phyloP scores from a whole-genome alignment of 2,329 filamentous ascomycete genomes.

The Epichloe glyceriae region DNA sequence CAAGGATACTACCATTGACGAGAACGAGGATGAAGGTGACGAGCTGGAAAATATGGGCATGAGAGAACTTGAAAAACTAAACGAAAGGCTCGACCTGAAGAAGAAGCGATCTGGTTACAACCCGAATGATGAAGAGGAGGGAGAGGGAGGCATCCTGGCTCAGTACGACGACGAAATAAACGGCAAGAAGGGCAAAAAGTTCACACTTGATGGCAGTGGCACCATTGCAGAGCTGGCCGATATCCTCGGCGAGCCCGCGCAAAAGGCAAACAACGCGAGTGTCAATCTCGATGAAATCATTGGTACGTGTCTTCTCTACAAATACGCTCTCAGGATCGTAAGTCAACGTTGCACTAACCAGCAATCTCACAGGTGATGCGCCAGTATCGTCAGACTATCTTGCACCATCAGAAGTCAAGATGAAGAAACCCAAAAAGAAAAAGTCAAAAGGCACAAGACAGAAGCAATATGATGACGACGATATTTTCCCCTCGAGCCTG shows the following conservation, averaged over 20 bases:
- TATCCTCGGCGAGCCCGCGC: slow-evolving; percentile 36
- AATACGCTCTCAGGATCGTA: not conserved
- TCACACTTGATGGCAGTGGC: slow-evolving; percentile 72
- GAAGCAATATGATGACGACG: slow-evolving; percentile 52
- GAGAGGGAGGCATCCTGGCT: slow-evolving; percentile 56
- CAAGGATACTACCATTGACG: slow-evolving; percentile 81
- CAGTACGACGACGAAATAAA: slow-evolving; percentile 95
- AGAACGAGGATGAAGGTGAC: slow-evolving; percentile 76
- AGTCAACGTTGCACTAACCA: not conserved
- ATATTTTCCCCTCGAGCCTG: slow-evolving; percentile 34
- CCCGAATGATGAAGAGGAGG: slow-evolving; percentile 58
- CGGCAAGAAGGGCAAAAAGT: slow-evolving; percentile 77
- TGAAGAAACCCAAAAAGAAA: slow-evolving; percentile 93
- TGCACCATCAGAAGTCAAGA: slow-evolving; percentile 73
- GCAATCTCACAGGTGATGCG: slow-evolving; percentile 11
- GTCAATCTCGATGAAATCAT: slow-evolving; percentile 71
- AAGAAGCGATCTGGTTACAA: slow-evolving; percentile 87
- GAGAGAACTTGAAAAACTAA: slow-evolving; percentile 57
- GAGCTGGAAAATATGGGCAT: slow-evolving; percentile 71
- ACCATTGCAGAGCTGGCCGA: slow-evolving; percentile 51
- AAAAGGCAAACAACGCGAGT: slow-evolving; percentile 50
- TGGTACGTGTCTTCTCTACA: slow-evolving; percentile 23
- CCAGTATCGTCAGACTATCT: slow-evolving; percentile 67
- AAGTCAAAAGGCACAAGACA: slow-evolving; percentile 66
- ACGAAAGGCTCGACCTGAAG: slow-evolving; percentile 71